Percentiles rank a stretch among this genome's conserved stretches.
phyloP scores from a whole-genome alignment of 1,284 basidiomycete genomes.

The Apiotrichum gracile region DNA sequence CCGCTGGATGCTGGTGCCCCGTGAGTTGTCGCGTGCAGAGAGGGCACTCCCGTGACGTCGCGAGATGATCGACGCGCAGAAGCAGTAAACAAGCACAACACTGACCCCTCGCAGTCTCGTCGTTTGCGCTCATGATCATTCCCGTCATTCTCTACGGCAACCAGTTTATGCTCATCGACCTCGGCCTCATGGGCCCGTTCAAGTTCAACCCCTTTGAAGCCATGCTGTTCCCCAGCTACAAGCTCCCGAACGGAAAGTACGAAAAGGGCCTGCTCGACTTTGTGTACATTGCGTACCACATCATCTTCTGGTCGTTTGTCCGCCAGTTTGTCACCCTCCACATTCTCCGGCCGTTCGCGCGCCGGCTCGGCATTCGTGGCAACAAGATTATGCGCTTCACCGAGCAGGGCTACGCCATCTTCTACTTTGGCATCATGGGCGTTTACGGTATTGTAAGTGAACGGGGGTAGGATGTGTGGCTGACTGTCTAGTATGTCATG shows the following conservation, averaged over 20 bases:
- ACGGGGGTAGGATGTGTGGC: not conserved
- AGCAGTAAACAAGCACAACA: no score
- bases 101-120: slow-evolving; percentile 51
- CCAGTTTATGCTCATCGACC: slow-evolving; percentile 55
- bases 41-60: not conserved
- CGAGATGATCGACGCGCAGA: no score
- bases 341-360: slow-evolving; percentile 65
- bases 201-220: slow-evolving; percentile 68
- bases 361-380: slow-evolving; percentile 59
- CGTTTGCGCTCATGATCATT: slow-evolving; percentile 67
- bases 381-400: slow-evolving; percentile 74
- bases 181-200: slow-evolving; percentile 44
- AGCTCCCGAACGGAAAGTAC: slow-evolving; percentile 57
- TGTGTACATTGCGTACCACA: slow-evolving; percentile 75
- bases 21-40: no score
- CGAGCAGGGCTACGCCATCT: slow-evolving; percentile 80
- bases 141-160: slow-evolving; percentile 66
- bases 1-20: slow-evolving; percentile 69
- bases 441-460: slow-evolving; percentile 69
- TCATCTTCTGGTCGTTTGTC: slow-evolving; percentile 87
- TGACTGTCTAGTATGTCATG: slow-evolving; percentile 67
- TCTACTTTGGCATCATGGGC: slow-evolving; percentile 71
- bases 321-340: slow-evolving; percentile 71
- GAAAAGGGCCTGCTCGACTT: slow-evolving; percentile 74
- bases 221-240: slow-evolving; percentile 71